These are phyloP conservation scores for Effrenium voratum DNA, from an alignment of 73 alveolate genomes.

Conservation along the genomic window DNA sequence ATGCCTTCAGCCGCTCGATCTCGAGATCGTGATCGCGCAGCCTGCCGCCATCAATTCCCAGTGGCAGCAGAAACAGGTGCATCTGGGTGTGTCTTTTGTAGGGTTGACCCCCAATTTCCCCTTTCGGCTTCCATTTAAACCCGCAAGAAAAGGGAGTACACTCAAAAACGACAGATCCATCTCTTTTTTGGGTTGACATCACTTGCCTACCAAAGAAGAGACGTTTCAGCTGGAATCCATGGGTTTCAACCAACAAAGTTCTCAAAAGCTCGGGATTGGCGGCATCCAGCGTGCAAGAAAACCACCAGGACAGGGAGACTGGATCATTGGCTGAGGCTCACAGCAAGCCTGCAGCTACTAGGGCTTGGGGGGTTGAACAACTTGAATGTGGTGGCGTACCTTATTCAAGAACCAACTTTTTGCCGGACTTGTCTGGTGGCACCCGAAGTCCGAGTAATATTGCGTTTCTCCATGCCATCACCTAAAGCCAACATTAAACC, in stretches of 20 bases:
- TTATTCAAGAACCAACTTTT: conserved; percentile 1
- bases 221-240: no score
- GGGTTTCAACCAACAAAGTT: no score
- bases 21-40: conserved; percentile 33
- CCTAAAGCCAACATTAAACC: not conserved
- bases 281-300: no score
- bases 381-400: not conserved
- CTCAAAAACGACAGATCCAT: not conserved
- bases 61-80: no score
- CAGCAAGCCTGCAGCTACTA: no score
- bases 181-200: not conserved
- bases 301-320: no score
- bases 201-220: no score
- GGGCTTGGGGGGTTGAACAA: not conserved
- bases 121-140: not conserved
- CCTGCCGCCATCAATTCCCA: not conserved
- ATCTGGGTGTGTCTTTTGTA: not conserved
- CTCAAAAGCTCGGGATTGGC: no score
- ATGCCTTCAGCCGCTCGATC: conserved; percentile 39
- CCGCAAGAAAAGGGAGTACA: not conserved
- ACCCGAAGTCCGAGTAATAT: conserved; percentile 19
- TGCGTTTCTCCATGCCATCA: conserved; percentile 45
- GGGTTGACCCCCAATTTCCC: not conserved
- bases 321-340: no score
- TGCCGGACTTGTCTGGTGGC: conserved; percentile 9